phyloP scores from a whole-genome alignment of 176 grass and related monocot species.

The Lolium perenne region DNA sequence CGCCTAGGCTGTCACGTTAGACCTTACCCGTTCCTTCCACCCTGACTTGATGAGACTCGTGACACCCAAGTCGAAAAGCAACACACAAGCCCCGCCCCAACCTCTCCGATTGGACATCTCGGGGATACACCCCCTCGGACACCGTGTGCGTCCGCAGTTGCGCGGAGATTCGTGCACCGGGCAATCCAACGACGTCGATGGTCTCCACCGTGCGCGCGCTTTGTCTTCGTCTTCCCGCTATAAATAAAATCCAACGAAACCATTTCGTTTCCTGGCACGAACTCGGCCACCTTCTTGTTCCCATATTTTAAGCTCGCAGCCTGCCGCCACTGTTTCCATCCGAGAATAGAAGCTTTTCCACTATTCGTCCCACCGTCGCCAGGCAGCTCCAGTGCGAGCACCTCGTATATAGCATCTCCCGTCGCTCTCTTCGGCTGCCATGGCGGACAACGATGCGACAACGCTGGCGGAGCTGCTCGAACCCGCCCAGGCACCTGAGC shows the following conservation, averaged over 20 bases:
- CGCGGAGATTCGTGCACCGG: not conserved
- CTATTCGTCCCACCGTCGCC: slow-evolving; percentile 13
- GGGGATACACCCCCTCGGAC: not conserved
- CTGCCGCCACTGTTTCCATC: not conserved
- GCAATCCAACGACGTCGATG: slow-evolving; percentile 1
- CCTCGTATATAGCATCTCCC: not conserved
- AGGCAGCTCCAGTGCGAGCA: not conserved
- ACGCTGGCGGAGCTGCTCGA: not conserved
- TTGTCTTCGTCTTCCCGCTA: not conserved
- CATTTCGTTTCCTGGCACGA: not conserved
- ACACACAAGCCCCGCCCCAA: not conserved
- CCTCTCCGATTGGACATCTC: slow-evolving; percentile 31
- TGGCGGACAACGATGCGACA: slow-evolving; percentile 18
- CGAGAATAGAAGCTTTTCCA: slow-evolving; percentile 28
- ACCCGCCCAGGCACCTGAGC: not conserved
- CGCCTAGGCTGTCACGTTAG: too few relatives aligned
- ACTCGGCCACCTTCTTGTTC: not conserved
- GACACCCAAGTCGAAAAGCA: not conserved
- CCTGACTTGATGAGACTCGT: slow-evolving; percentile 20
- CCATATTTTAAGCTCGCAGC: slow-evolving; percentile 27
- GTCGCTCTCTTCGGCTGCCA: not conserved
- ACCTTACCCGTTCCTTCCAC: too few relatives aligned
- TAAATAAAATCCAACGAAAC: slow-evolving; percentile 26
- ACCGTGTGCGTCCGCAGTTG: not conserved
- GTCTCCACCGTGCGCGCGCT: not conserved